A percentile compares a stretch with the other conserved stretches of the same genome.
phyloP scores from a whole-genome alignment of 768 basidiomycete genomes.

The Leccinum aurantiacum region DNA sequence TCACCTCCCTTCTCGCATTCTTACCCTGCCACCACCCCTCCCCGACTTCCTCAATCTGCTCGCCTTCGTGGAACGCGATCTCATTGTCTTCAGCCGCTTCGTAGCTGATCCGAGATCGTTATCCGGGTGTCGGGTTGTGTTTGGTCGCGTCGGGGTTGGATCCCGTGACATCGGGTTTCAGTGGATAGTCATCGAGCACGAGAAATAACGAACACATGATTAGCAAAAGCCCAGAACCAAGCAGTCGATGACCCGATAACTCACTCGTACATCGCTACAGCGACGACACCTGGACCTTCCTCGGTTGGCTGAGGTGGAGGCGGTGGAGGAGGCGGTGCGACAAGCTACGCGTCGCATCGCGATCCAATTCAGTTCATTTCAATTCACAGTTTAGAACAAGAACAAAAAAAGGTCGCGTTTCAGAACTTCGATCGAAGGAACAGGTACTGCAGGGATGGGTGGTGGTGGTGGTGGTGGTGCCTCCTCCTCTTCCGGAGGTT shows the following conservation, averaged over 20 bases:
- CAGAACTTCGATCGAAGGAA: no score
- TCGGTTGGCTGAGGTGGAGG: slow-evolving; percentile 47
- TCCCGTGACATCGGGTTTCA: no score
- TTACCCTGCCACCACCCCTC: slow-evolving; percentile 54
- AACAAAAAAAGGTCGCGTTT: no score
- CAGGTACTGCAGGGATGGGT: slow-evolving; percentile 37
- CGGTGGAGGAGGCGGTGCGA: slow-evolving; percentile 37
- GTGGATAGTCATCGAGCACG: no score
- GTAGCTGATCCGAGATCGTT: slow-evolving; percentile 53
- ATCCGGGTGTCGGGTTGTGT: no score
- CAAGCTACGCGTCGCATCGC: slow-evolving; percentile 26
- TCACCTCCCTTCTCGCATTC: slow-evolving; percentile 41
- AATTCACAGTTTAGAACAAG: no score
- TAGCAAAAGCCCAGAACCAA: no score
- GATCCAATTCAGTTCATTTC: neutral
- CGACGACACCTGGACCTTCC: slow-evolving; percentile 49
- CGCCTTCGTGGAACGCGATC: slow-evolving; percentile 80
- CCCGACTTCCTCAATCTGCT: slow-evolving; percentile 58
- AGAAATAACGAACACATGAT: no score
- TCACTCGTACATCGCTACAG: slow-evolving; percentile 71
- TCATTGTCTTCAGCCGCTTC: slow-evolving; percentile 93
- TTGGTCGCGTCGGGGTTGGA: no score
- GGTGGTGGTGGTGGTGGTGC: slow-evolving; percentile 15
- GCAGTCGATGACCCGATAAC: slow-evolving; percentile 18
- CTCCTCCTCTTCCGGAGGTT: slow-evolving; percentile 34